Base-by-base conservation (phyloP, 192 early-diverging fungal genomes). In the Phlyctochytrium planicorne region DNA sequence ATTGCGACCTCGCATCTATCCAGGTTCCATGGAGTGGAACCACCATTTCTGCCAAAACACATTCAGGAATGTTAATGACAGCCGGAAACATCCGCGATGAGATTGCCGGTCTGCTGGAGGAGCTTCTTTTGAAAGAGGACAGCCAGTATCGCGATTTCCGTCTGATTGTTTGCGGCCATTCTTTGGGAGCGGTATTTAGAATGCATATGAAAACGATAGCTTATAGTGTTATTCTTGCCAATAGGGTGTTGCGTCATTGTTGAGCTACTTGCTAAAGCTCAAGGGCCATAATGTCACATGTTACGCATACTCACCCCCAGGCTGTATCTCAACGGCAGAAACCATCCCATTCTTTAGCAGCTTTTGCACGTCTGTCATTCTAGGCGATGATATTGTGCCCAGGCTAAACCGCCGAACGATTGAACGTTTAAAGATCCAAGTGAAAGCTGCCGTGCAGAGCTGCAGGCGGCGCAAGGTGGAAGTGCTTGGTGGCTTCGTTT, bases 291-390 rank as follows among this genome's bases (percentile, higher is more conserved):
- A 27, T 30, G 75, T 78, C 12, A 36, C 40, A 1, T 78, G 72
- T 63, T 68, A 66, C 36, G 66, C 75, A 2, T 84, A 80, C 56
- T 47, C 70, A 0, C 74, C 83, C 6, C 83, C 83, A 3, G 83
- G 83, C 14, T 78, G 75, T 35, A 71, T 83, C 60, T 61, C 80
- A 6, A 77, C 80, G 3, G 30, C 47, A 12, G 36, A 53, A 29
- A 78, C 76, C 1, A 61, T 72, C n/a, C 30, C 53, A 1, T 69
- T 69, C 53, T 84, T 84, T 59, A 24, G 59, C 3, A 65, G 33
- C 0, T 84, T 84, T 60, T 73, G 71, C 62, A 82, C 73, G 0
- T 74, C 78, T 17, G 62, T 81, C 34, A 75, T 84, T 6, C 67
- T 82, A 14, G 83, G 78, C 17, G 47, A 67, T 29, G 83, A 84